Evolutionary conservation across 2,329 filamentous ascomycete species (phyloP).

Genomic region (Lasiodiplodia citricola): DNA sequence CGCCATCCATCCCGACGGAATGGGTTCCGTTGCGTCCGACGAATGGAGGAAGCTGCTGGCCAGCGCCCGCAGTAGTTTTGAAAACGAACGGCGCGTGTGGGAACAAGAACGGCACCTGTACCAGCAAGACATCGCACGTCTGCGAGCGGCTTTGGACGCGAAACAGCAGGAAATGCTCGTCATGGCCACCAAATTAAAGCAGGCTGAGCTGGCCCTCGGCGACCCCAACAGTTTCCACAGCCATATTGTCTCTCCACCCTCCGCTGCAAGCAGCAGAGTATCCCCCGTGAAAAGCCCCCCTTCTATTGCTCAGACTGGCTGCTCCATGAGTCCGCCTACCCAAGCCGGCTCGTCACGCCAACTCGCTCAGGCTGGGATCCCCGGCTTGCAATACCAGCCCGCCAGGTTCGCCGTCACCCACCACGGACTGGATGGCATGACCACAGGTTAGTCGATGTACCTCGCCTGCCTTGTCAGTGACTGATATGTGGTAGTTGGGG

Average conservation of each 20-base stretch:
- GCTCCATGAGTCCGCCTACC: constrained; percentile 6
- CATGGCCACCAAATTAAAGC: constrained; percentile 25
- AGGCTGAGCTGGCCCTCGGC: constrained; percentile 24
- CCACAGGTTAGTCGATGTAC: constrained; percentile 28
- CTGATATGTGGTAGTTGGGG: not conserved
- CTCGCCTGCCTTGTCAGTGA: constrained; percentile 35
- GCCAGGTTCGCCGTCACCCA: constrained; percentile 17
- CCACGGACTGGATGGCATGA: constrained; percentile 12
- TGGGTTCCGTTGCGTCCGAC: constrained; percentile 12
- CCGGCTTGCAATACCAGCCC: constrained; percentile 9
- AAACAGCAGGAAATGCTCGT: constrained; percentile 25
- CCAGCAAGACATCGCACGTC: constrained; percentile 19
- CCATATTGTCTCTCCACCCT: constrained; percentile 24
- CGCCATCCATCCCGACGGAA: not conserved
- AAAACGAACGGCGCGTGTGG: constrained; percentile 24
- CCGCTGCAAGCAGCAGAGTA: constrained; percentile 3
- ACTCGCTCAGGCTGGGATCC: not conserved
- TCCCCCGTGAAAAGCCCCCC: constrained; percentile 23
- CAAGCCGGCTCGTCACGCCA: not conserved
- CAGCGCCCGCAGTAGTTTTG: constrained; percentile 19
- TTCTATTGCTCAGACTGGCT: not conserved
- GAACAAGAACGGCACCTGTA: constrained; percentile 25
- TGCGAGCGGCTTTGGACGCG: constrained; percentile 16
- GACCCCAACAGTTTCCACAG: constrained; percentile 22
- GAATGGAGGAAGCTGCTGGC: constrained; percentile 25